Percentiles rank a stretch among this genome's conserved stretches.
phyloP scores from a whole-genome alignment of 2,329 filamentous ascomycete species.

The Neopestalotiopsis sp. region DNA sequence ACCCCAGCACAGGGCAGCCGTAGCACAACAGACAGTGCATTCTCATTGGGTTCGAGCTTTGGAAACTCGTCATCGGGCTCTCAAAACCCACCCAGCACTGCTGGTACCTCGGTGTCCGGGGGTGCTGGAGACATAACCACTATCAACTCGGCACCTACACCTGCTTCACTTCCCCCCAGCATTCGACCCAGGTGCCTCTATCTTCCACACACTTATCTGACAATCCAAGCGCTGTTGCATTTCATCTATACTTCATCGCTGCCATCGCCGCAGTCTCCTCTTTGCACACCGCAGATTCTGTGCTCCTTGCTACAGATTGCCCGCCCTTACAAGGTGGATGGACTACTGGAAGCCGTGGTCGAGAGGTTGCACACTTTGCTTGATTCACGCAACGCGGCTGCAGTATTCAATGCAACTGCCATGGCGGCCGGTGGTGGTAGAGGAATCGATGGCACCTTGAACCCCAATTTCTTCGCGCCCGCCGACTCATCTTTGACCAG shows the following conservation, averaged over 20 bases:
- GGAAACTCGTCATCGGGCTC: constrained; percentile 42
- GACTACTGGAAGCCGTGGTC: constrained; percentile 88
- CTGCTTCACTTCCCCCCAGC: constrained; percentile 60
- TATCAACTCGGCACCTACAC: constrained; percentile 62
- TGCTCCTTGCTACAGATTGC: constrained; percentile 94
- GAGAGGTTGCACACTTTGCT: constrained; percentile 88
- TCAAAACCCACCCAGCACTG: constrained; percentile 48
- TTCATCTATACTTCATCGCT: constrained; percentile 93
- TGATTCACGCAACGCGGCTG: constrained; percentile 91
- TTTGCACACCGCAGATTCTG: constrained; percentile 93
- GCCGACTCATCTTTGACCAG: constrained; percentile 37
- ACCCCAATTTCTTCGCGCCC: constrained; percentile 66
- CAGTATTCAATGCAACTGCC: constrained; percentile 96
- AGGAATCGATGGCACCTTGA: constrained; percentile 72
- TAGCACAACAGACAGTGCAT: constrained; percentile 52
- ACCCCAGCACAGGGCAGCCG: constrained; percentile 64
- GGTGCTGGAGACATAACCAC: constrained; percentile 48
- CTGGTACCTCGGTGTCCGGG: constrained; percentile 48
- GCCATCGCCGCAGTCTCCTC: constrained; percentile 73
- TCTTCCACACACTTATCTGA: constrained; percentile 89
- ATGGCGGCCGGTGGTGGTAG: constrained; percentile 96
- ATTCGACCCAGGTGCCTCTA: constrained; percentile 86
- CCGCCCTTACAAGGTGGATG: constrained; percentile 90
- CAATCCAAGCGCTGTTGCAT: constrained; percentile 87
- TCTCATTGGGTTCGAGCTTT: constrained; percentile 50